Evolutionary conservation across 192 early-diverging fungal genomes (phyloP).

Genomic region (Coemansia sp.): DNA sequence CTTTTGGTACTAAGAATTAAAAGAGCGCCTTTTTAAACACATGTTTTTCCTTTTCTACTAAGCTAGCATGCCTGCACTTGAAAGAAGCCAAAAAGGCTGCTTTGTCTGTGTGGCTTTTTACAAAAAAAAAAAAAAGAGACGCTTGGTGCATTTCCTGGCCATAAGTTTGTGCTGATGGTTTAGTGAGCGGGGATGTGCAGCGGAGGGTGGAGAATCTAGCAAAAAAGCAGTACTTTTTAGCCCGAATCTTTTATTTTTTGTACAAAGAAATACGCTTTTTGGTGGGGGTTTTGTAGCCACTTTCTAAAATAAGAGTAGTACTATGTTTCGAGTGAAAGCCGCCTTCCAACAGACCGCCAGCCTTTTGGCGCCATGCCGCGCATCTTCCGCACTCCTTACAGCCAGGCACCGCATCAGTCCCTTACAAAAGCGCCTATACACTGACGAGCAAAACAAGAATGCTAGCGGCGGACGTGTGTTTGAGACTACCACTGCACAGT

Average conservation of each 20-base stretch:
- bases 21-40: not conserved
- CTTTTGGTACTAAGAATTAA: not conserved
- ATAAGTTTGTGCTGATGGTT: not conserved
- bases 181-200: not conserved
- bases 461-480: slow-evolving; percentile 17
- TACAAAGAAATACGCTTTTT: not conserved
- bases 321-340: slow-evolving; percentile 4
- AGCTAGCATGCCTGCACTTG: not conserved
- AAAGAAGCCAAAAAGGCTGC: not conserved
- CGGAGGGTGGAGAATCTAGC: not conserved
- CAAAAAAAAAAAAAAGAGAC: not conserved
- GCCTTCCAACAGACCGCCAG: slow-evolving; percentile 2
- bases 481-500: slow-evolving; percentile 63
- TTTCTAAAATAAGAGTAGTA: not conserved
- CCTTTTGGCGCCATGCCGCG: not conserved
- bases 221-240: not conserved
- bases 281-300: not conserved
- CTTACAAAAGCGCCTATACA: not conserved
- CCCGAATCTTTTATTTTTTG: not conserved
- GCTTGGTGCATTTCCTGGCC: not conserved
- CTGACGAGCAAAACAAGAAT: not conserved
- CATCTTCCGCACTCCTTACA: not conserved
- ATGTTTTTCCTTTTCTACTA: not conserved
- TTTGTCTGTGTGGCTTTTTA: not conserved
- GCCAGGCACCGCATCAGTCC: not conserved